Evolutionary conservation across 768 basidiomycete species (phyloP), one percentile per base, ranked within the genome.

Genomic region (Cantharellus anzutake): DNA sequence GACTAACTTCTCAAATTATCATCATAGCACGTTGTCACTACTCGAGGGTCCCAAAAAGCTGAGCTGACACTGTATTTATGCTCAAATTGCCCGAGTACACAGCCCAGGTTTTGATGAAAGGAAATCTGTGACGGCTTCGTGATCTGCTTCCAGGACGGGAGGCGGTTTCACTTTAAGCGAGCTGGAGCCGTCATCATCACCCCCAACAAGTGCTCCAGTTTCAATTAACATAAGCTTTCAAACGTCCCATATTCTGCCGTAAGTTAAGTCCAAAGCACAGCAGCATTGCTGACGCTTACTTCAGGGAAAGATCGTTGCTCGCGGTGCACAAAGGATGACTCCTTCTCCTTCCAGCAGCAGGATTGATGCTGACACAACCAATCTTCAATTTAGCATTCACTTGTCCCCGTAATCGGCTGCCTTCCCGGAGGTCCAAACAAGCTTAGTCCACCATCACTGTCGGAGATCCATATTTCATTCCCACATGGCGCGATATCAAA

Each of bases 11-110:
- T 74, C 41, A 91, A 63, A 2, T 76, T 78, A 70, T 91, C 82
- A 63, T 91, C 88, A 64, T 91, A 91, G 67, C 82, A 82, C 3
- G 88, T 91, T 68, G 85, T 88, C 55, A 90, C 81, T 61, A 91
- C 81, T 57, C 78, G 74, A 37, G 84, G 77, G 2, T 88, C 88
- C 60, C 82, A 74, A 2, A 83, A 89, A 0, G 84, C 88, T 14
- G 88, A 81, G 62, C 82, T 89, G 51, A 80, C 84, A 14, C 84
- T 84, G 67, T 86, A 85, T 60, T 78, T 76, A 66, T 91, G 88
- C 11, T 68, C 68, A 74, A 78, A 83, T 65, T 83, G 80, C 2
- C 74, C 83, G 3, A 84, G 80, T 38, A 87, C 69, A 20, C 72
- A 70, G 0, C 78, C 83, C 85, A 40, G 70, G 68, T 62, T 74